Evolutionary conservation across 257 asterid genomes (phyloP), one percentile per base, ranked within the genome.

Genomic region (Nicotiana tabacum): DNA sequence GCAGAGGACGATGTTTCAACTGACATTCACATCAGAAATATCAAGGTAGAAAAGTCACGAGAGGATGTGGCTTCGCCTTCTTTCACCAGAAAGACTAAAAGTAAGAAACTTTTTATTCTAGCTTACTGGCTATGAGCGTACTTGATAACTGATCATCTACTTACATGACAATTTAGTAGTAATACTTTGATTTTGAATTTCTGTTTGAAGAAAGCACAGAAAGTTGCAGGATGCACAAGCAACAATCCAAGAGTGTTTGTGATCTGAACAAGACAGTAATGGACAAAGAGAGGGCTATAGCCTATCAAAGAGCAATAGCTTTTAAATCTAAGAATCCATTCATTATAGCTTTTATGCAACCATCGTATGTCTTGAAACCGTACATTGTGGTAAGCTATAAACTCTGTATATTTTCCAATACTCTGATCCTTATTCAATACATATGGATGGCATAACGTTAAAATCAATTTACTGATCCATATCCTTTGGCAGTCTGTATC

Each of bases 401-500:
- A 18, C 33, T 69, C 17, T 69, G 3, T 68, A 2, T 7, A 39
- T 8, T 69, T 9, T 9, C 16, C 29, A 35, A 1, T 21, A 21
- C 66, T 9, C 66, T 61, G 4, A 4, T 37, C 17, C 9, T 68
- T 18, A 68, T 35, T 37, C 17, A 0, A 68, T 37, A 30, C 9
- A 66, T 66, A 33, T 62, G 33, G 67, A 61, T 37, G 18, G 56
- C 18, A 69, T 39, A 24, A 11, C 4, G 2, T 39, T 21, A 67
- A 1, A 17, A 13, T 37, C 9, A 2, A 9, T 39, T 69, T 37
- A 69, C 33, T 4, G 55, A 7, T 9, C 32, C 77, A 69, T 69
- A 18, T 69, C 10, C 30, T 62, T 3, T 66, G 46, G 83, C 81
- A 82, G 88, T 5, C 17, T 43, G 3, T 85, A 13, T 64, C 88